Evolutionary conservation across 352 stramenopile species (phyloP), one percentile per base, ranked within the genome.

Genomic region (Phytophthora brassicae): DNA sequence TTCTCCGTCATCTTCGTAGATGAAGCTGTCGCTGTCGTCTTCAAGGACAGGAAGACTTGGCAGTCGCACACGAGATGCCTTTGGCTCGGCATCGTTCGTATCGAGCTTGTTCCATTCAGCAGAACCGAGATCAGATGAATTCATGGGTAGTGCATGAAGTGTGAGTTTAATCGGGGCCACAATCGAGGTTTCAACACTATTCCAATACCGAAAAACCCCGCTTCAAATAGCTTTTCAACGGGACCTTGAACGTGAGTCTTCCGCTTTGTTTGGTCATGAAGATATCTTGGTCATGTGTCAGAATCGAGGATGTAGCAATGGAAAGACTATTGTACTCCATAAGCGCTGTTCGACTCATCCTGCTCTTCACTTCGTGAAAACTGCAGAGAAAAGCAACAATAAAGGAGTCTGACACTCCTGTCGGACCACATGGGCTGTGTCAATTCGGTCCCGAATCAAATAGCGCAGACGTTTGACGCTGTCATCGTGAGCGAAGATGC

Each of bases 391-490:
- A 64, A 38, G 56, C 56, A 20, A 52, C 55, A 45, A 49, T 22
- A 45, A 48, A 33, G 29, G 33, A 49, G 8, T 19, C 26, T 33
- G 44, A 47, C 13, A 23, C 16, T 16, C 52, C 52, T 48, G 31
- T 44, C n/a, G n/a, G 28, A 26, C 23, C 46, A 22, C 42, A 88
- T 88, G 79, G 79, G 79, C 47, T 88, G 79, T 59, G 74, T 86
- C 31, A 78, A 88, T 56, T 88, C 79, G 56, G 76, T 88, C 19
- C 74, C 72, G 28, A 70, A 72, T 35, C 75, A 81, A 63, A 52
- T 74, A 23, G 60, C 38, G 17, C 66, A 77, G 50, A 77, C 69
- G 4, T 81, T 84, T 54, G 79, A 88, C 54, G 46, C 64, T 28
- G 67, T 80, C 23, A 57, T 82, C 31, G 60, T 63, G 39, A 71